These are phyloP conservation scores for Ceratocystis harringtonii DNA, from an alignment of 2,329 filamentous ascomycete genomes.

Conservation along the genomic window DNA sequence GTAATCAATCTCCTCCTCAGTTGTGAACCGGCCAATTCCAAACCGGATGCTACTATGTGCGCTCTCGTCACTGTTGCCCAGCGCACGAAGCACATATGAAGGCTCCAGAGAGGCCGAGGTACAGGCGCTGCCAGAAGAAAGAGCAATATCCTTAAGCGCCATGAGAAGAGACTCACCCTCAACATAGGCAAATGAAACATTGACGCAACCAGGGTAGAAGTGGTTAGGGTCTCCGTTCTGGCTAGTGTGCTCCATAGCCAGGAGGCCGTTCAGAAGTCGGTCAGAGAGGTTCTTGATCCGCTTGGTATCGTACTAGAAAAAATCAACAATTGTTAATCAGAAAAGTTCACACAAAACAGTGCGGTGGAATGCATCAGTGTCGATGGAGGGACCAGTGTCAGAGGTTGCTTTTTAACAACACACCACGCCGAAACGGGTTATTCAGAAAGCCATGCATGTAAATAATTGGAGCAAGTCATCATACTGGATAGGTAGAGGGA, in stretches of 20 bases:
- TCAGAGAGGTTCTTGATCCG: conserved; percentile 73
- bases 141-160: conserved; percentile 93
- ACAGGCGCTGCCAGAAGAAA: conserved; percentile 92
- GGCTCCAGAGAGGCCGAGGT: conserved; percentile 94
- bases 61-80: conserved; percentile 93
- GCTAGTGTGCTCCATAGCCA: conserved; percentile 79
- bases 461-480: conserved; percentile 58
- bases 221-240: conserved; percentile 72
- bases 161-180: conserved; percentile 96
- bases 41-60: conserved; percentile 97
- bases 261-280: conserved; percentile 63
- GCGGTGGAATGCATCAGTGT: neutral
- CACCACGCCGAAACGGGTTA: conserved; percentile 43
- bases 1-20: conserved; percentile 89
- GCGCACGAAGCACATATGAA: conserved; percentile 83
- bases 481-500: conserved; percentile 25
- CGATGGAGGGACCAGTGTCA: conserved; percentile 28
- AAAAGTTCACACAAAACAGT: conserved; percentile 6
- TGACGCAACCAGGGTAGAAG: conserved; percentile 94
- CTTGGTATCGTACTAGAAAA: conserved; percentile 72
- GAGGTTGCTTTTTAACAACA: conserved; percentile 55
- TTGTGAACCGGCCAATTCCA: conserved; percentile 93
- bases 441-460: conserved; percentile 88
- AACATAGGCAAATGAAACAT: conserved; percentile 95
- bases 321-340: conserved; percentile 2